Evolutionary conservation across 495 filamentous ascomycete genomes (phyloP), one percentile per base, ranked within the genome.

Genomic region (Xylaria venustula): DNA sequence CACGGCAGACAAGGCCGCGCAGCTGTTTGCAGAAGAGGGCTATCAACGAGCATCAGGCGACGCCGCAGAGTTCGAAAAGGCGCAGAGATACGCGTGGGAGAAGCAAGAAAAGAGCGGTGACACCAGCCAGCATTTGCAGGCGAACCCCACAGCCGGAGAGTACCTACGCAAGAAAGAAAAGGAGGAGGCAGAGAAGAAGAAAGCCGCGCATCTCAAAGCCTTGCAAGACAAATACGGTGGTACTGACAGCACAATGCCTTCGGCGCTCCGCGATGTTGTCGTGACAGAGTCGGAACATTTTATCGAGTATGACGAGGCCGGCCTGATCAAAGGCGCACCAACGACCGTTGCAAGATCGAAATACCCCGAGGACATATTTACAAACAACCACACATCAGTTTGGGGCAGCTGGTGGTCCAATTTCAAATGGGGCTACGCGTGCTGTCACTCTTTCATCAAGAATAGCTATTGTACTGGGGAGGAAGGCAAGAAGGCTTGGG

Each of bases 341-440:
- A 90, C 87, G 74, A 82, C 80, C 36, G 81, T 79, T 22, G 85
- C 86, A 20, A 94, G 89, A 71, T 93, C 89, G 19, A 97, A 97
- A 68, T 98, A 98, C 66, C 73, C 86, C 1, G 94, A 98, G 66
- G 91, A 98, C 64, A 81, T 97, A 4, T 76, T 91, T 62, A 79
- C 85, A 73, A 93, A 96, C 76, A 98, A 98, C 67, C 94, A 98
- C 71, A 91, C 86, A 20, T 85, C 89, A 0, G 91, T 96, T 1
- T 98, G 93, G 90, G 94, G 94, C 36, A 97, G 92, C 69, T 98
- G 94, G 94, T 98, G 94, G 94, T 82, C 84, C 42, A 86, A 91
- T 58, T 97, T 97, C 76, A 80, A 88, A 75, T 98, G 94, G 94
- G 94, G 95, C n/a, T 98, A 96, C 73, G 83, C 90, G 23, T 98